A percentile compares a stretch with the other conserved stretches of the same genome.
Evolutionary conservation across 345 rosid genomes (phyloP).

Genomic region (Camelina laxa): DNA sequence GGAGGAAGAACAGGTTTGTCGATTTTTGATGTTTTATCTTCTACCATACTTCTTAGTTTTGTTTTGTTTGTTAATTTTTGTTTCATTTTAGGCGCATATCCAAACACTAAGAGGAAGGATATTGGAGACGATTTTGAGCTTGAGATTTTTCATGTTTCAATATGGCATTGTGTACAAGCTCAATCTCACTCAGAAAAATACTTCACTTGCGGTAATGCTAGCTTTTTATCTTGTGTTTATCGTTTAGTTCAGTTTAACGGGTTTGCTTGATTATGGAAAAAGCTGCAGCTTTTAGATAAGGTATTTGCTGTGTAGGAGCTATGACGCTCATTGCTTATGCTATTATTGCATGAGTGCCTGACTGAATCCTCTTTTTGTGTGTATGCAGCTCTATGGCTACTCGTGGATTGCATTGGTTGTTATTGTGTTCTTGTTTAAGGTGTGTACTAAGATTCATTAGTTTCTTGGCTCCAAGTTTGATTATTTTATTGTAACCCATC

Average conservation of each 20-base stretch:
- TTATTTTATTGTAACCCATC: background rate
- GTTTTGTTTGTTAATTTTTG: background rate
- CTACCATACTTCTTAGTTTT: background rate
- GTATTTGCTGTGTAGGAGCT: constrained; percentile 12
- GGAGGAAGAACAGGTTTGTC: constrained; percentile 93
- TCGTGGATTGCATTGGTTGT: constrained; percentile 83
- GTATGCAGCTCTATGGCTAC: constrained; percentile 78
- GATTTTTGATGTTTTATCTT: constrained; percentile 7
- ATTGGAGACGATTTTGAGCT: constrained; percentile 84
- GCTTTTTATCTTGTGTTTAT: constrained; percentile 6
- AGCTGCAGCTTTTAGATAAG: background rate
- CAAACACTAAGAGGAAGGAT: constrained; percentile 92
- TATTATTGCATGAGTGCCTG: constrained; percentile 6
- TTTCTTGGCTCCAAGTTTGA: constrained; percentile 16
- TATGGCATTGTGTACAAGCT: constrained; percentile 98
- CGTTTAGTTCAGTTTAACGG: background rate
- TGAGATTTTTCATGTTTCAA: constrained; percentile 89
- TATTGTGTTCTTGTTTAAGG: constrained; percentile 80
- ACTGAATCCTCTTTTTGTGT: constrained; percentile 1
- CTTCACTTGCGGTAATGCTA: constrained; percentile 77
- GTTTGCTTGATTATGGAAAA: constrained; percentile 19
- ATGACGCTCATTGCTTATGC: background rate
- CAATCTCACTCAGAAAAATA: constrained; percentile 63
- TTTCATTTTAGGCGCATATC: constrained; percentile 74
- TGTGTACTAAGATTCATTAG: constrained; percentile 32